Evolutionary conservation across 768 basidiomycete genomes (phyloP), one percentile per base, ranked within the genome.

Genomic region (Suillus plorans): DNA sequence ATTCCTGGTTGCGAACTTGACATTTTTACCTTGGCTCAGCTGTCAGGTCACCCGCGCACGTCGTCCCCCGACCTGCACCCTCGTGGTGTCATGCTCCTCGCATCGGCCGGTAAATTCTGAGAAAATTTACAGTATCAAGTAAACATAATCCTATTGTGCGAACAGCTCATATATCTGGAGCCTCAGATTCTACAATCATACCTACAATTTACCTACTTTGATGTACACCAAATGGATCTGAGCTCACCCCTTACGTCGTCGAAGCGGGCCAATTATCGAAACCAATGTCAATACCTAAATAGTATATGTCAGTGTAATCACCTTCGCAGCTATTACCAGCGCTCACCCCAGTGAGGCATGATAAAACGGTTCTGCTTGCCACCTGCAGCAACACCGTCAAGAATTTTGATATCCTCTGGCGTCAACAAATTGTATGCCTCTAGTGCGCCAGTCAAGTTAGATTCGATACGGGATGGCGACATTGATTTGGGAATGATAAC

Each of bases 401-500:
- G 81, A 56, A 72, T 71, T 64, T 78, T 81, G 65, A 90, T 75
- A 65, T 91, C 90, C 63, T 76, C 78, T 41, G 79, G 64, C 22
- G 79, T 78, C 36, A 90, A 74, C 68, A 81, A 84, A 57, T 76
- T 73, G 44, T 76, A 71, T 4, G 84, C 87, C 28, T 71, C 71
- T 22, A 86, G 58, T n/a, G 87, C 76, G 31, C 88, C 89, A 13
- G 73, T 76, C 60, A 86, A 71, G 73, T 90, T 90, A 3, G 83
- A 76, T 25, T 80, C 77, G 73, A 94, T 91, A 62, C 92, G 86
- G 44, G 81, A 73, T 39, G 86, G 83, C 1, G 84, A 94, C 44
- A 94, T 89, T 5, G 90, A 92, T 77, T 94, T 94, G 2, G 93
- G 86, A 42, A 96, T 82, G 36, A 84, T 80, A 41, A 91, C 82